These are phyloP conservation scores for Beauveria sp. DNA, from an alignment of 2,329 filamentous ascomycete genomes.

Conservation along the genomic window DNA sequence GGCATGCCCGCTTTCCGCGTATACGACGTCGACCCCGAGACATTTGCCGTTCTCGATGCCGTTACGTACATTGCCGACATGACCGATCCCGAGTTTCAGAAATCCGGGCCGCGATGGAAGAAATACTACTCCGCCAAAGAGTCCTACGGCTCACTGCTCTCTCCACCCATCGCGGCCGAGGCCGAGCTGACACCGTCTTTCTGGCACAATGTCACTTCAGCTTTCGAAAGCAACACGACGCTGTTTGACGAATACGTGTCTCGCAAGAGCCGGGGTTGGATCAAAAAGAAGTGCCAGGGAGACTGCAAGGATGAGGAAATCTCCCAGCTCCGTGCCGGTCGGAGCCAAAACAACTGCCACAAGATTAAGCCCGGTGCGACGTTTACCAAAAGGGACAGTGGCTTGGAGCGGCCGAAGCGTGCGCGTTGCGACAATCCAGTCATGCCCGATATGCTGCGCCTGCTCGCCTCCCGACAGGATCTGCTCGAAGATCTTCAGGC, in stretches of 20 bases:
- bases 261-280: constrained; percentile 41
- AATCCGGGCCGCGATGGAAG: constrained; percentile 39
- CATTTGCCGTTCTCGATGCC: constrained; percentile 46
- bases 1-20: constrained; percentile 51
- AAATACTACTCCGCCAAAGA: constrained; percentile 57
- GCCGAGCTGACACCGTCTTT: constrained; percentile 47
- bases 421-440: constrained; percentile 25
- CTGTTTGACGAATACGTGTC: constrained; percentile 41
- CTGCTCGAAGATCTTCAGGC: constrained; percentile 19
- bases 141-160: constrained; percentile 58
- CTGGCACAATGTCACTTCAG: constrained; percentile 49
- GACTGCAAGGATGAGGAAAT: constrained; percentile 39
- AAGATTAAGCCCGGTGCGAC: constrained; percentile 28
- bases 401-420: constrained; percentile 13
- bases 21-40: constrained; percentile 51
- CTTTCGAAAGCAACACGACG: constrained; percentile 35
- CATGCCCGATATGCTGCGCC: constrained; percentile 20
- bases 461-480: constrained; percentile 20
- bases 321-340: constrained; percentile 43
- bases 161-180: constrained; percentile 29
- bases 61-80: constrained; percentile 49
- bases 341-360: constrained; percentile 46
- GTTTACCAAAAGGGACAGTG: constrained; percentile 24
- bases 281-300: constrained; percentile 30
- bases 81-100: constrained; percentile 34